phyloP scores from a whole-genome alignment of 2,329 filamentous ascomycete species.

The Albifimbria verrucaria region DNA sequence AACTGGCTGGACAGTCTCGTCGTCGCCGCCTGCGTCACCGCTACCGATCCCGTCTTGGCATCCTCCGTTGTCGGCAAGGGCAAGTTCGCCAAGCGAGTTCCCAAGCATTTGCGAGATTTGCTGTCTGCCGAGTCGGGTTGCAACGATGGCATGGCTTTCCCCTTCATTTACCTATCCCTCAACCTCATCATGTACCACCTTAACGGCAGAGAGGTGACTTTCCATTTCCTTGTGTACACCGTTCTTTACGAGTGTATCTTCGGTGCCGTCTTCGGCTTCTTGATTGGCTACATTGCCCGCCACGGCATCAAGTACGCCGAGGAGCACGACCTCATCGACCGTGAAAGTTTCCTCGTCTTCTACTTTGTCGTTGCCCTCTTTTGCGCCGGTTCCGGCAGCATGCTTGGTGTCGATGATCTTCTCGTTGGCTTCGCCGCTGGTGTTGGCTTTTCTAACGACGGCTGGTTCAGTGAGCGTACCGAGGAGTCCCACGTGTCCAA shows the following conservation, averaged over 20 bases:
- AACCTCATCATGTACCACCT: constrained; percentile 84
- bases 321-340: constrained; percentile 79
- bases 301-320: constrained; percentile 89
- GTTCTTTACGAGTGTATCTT: constrained; percentile 96
- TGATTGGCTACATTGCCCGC: constrained; percentile 83
- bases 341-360: constrained; percentile 97
- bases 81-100: constrained; percentile 96
- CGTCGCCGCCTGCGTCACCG: constrained; percentile 89
- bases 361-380: constrained; percentile 97
- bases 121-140: constrained; percentile 96
- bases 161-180: constrained; percentile 88
- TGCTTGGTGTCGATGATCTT: constrained; percentile 88
- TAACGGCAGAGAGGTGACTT: constrained; percentile 64
- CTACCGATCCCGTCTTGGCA: constrained; percentile 93
- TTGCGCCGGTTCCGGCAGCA: constrained; percentile 87
- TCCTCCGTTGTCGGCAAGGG: constrained; percentile 98
- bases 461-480: constrained; percentile 97
- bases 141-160: constrained; percentile 99
- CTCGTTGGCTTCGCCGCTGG: constrained; percentile 92
- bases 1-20: constrained; percentile 88
- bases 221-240: constrained; percentile 85
- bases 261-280: constrained; percentile 82
- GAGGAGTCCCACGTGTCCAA: constrained; percentile 98
- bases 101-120: constrained; percentile 93
- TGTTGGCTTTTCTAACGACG: constrained; percentile 98